Evolutionary conservation across 2,329 filamentous ascomycete genomes (phyloP).

Genomic region (Curvularia sp.): DNA sequence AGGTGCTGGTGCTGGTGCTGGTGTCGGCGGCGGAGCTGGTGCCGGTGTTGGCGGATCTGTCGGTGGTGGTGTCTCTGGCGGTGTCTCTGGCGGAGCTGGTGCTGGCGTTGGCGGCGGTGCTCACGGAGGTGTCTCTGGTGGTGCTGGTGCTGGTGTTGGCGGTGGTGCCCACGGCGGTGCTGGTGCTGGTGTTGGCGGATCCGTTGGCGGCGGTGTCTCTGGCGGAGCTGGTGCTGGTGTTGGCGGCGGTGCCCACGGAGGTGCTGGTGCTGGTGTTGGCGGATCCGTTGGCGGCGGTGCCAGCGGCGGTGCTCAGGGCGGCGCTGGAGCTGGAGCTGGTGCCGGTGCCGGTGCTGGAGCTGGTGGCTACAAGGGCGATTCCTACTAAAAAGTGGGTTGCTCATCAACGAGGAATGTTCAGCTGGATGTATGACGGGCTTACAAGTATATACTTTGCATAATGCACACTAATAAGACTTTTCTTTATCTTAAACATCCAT

Average conservation of each 20-base stretch:
- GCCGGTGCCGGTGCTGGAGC: constrained; percentile 2
- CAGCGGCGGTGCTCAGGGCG: background rate
- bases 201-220: no score
- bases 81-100: background rate
- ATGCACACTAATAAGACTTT: background rate
- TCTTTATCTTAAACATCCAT: background rate
- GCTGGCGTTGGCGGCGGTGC: constrained; percentile 1
- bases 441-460: background rate
- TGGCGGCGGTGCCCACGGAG: background rate
- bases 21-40: background rate
- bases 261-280: no score
- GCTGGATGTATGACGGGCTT: background rate
- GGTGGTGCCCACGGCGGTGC: no score
- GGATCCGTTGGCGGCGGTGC: background rate
- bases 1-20: constrained; percentile 2
- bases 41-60: background rate
- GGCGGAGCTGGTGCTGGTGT: no score
- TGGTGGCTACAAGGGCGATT: background rate
- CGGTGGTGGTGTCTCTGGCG: background rate
- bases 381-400: background rate
- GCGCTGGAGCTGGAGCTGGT: constrained; percentile 2
- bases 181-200: background rate
- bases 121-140: no score
- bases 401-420: background rate
- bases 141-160: background rate